Evolutionary conservation across 2,329 filamentous ascomycete species (phyloP).

Genomic region (Fusarium graminum): DNA sequence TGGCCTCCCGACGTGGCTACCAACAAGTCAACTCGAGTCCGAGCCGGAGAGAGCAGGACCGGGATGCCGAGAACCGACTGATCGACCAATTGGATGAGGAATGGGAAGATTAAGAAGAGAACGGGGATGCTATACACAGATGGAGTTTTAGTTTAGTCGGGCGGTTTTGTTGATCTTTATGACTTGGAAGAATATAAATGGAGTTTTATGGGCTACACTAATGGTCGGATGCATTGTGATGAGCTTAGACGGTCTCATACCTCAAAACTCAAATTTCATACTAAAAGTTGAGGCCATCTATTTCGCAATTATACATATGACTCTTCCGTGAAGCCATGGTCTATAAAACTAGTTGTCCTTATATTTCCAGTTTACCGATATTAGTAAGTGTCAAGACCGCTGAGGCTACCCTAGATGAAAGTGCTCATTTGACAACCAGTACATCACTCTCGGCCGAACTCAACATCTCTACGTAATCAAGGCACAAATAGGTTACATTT

Average conservation of each 20-base stretch:
- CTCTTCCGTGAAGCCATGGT: neutral
- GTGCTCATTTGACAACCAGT: neutral
- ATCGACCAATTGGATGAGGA: slow-evolving; percentile 98
- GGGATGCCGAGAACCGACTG: slow-evolving; percentile 90
- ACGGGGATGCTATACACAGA: neutral
- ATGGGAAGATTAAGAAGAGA: slow-evolving; percentile 79
- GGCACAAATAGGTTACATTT: too few species aligned
- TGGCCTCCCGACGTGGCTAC: slow-evolving; percentile 77
- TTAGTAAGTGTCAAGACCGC: neutral
- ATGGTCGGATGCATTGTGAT: slow-evolving; percentile 31
- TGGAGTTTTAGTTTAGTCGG: slow-evolving; percentile 17
- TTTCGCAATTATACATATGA: neutral
- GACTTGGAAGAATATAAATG: slow-evolving; percentile 37
- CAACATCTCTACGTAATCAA: too few species aligned
- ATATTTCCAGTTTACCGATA: too few species aligned
- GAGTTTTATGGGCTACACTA: slow-evolving; percentile 42
- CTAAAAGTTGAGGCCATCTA: slow-evolving; percentile 26
- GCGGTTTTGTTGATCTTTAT: slow-evolving; percentile 27
- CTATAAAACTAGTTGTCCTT: too few species aligned
- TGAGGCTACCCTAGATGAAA: slow-evolving; percentile 1
- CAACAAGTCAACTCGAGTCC: slow-evolving; percentile 70
- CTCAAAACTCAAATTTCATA: slow-evolving; percentile 31
- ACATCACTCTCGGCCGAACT: neutral
- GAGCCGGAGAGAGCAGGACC: slow-evolving; percentile 61
- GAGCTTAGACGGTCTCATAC: slow-evolving; percentile 21